These are phyloP conservation scores for Artemisia annua DNA, from an alignment of 129 eudicot genomes.

Conservation along the genomic window DNA sequence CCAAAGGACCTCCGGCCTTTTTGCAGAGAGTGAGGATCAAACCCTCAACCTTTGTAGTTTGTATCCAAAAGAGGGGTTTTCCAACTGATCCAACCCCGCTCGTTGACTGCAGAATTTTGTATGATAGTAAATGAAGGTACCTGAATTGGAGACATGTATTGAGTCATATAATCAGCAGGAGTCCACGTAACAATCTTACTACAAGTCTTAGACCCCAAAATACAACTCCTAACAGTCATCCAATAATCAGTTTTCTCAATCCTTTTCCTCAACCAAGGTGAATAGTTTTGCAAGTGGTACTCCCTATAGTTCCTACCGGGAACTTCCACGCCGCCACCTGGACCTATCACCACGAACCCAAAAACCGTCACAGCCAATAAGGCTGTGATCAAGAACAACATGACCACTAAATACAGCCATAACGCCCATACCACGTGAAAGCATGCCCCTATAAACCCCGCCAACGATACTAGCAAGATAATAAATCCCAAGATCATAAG, in stretches of 20 bases:
- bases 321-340: slow-evolving; percentile 66
- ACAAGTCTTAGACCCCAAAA: slow-evolving; percentile 85
- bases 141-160: slow-evolving; percentile 85
- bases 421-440: slow-evolving; percentile 81
- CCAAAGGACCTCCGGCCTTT: too few species aligned
- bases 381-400: slow-evolving; percentile 65
- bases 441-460: slow-evolving; percentile 91
- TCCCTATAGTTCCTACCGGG: slow-evolving; percentile 72
- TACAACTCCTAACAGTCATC: slow-evolving; percentile 65
- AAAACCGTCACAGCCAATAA: slow-evolving; percentile 66
- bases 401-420: slow-evolving; percentile 67
- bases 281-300: slow-evolving; percentile 62
- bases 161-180: slow-evolving; percentile 64
- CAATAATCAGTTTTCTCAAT: slow-evolving; percentile 54
- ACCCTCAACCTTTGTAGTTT: too few species aligned
- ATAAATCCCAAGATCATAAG: slow-evolving; percentile 73
- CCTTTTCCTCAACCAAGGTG: slow-evolving; percentile 79
- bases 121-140: slow-evolving; percentile 34
- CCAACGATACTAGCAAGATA: slow-evolving; percentile 67
- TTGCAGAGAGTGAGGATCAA: too few species aligned
- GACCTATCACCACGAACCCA: slow-evolving; percentile 79
- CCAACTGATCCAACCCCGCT: too few species aligned
- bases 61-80: too few species aligned
- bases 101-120: not conserved
- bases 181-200: slow-evolving; percentile 66